Evolutionary conservation across 129 eudicot genomes (phyloP), one percentile per base, ranked within the genome.

Genomic region (Glebionis coronaria): DNA sequence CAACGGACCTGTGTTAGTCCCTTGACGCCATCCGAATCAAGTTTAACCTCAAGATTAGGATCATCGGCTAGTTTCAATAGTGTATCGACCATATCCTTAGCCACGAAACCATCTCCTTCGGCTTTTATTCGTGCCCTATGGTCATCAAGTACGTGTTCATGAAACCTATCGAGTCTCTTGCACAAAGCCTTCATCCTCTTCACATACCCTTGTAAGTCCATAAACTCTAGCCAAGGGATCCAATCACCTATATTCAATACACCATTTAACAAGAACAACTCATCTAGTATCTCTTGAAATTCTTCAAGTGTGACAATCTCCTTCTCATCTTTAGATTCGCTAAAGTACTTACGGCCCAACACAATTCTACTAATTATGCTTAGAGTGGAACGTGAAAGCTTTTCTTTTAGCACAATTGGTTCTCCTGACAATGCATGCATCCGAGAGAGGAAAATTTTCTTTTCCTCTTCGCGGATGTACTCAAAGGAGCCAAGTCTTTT

Each of bases 201-300:
- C 44, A 76, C 80, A 59, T 70, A 58, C 59, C 87, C 85, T 70
- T 85, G 91, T 27, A 85, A 35, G 63, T 85, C 91, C 44, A 82
- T 40, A 35, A 72, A 79, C 14, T 44, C 46, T 3, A 76, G 4
- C 87, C 84, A 87, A 0, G 87, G 87, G 14, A 87, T 81, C 89
- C 83, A 87, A 50, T 83, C 87, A 10, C 87, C 95, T 2, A 79
- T 31, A 63, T 78, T 78, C 2, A 83, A 19, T 44, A 61, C 81
- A 0, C 89, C 89, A 28, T 14, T 63, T 2, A 86, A 56, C 72
- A 72, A 45, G 52, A 80, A 74, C 74, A 76, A 67, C 46, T 86
- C 88, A 14, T 79, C 77, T 35, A 85, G 53, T 75, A 85, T 69
- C 31, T 54, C 81, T 44, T 63, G 69, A 66, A 85, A 63, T 44